Conservation (phyloP, 75 land plant species). For the Azolla pinnata region DNA sequence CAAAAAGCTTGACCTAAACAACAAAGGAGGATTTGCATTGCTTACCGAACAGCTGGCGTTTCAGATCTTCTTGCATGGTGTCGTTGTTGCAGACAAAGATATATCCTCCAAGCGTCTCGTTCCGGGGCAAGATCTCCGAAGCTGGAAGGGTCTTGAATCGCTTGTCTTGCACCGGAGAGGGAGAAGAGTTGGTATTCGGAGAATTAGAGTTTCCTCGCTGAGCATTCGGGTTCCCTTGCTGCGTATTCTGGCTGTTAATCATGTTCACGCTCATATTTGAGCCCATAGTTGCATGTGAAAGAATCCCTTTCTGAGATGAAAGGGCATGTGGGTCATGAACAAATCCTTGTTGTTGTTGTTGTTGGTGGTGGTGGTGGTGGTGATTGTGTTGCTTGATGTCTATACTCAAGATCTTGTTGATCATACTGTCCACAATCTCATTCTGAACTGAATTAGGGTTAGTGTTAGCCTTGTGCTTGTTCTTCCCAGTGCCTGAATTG, state of each 20-base stretch:
- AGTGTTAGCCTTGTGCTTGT: background rate
- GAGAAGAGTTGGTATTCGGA: too few relatives aligned
- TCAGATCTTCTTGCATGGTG: slow-evolving; percentile 95
- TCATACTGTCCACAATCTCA: too few relatives aligned
- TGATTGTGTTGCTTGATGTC: background rate
- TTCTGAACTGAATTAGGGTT: background rate
- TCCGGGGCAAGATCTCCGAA: slow-evolving; percentile 75
- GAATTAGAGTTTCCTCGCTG: too few relatives aligned
- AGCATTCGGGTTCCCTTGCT: too few relatives aligned
- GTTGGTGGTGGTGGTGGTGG: background rate
- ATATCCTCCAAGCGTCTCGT: slow-evolving; percentile 90
- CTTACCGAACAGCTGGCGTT: slow-evolving; percentile 92
- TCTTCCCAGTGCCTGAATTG: background rate
- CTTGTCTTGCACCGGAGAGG: too few relatives aligned
- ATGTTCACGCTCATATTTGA: too few relatives aligned
- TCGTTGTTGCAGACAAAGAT: slow-evolving; percentile 99
- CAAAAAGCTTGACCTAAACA: too few relatives aligned
- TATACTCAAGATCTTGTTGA: background rate
- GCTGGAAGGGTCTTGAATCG: slow-evolving; percentile 88
- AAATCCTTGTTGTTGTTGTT: background rate
- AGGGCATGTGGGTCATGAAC: background rate
- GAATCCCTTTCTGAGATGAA: background rate
- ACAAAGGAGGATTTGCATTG: too few relatives aligned
- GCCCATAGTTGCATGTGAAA: too few relatives aligned
- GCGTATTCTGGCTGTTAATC: too few relatives aligned